Conservation (phyloP, 164 flowering plant species). For the Buxus sempervirens region DNA sequence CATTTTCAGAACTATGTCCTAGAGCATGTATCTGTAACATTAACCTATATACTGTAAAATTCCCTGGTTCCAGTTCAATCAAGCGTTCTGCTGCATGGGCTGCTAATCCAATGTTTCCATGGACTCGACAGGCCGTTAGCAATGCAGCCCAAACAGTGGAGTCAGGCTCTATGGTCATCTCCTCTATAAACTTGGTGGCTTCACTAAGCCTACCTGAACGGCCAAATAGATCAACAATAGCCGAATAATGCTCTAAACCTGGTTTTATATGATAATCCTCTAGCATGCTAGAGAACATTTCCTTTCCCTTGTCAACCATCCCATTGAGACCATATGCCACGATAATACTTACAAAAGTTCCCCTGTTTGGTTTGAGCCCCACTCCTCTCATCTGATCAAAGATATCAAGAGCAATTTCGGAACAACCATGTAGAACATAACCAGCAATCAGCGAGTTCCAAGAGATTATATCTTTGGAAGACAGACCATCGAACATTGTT, state of each 20-base stretch:
- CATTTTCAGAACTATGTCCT: slow-evolving; percentile 22
- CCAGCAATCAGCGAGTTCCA: slow-evolving; percentile 52
- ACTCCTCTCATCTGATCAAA: slow-evolving; percentile 39
- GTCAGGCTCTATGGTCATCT: slow-evolving; percentile 42
- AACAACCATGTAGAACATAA: slow-evolving; percentile 48
- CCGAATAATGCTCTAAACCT: slow-evolving; percentile 46
- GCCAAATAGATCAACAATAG: slow-evolving; percentile 54
- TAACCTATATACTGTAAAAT: slow-evolving; percentile 16
- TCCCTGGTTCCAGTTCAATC: slow-evolving; percentile 43
- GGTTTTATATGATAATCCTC: slow-evolving; percentile 43
- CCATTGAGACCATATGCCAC: slow-evolving; percentile 39
- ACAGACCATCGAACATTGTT: slow-evolving; percentile 39
- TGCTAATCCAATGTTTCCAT: slow-evolving; percentile 37
- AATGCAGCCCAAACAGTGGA: slow-evolving; percentile 41
- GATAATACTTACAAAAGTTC: slow-evolving; percentile 41
- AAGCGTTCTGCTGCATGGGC: slow-evolving; percentile 35
- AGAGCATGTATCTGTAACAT: slow-evolving; percentile 28
- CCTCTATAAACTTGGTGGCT: slow-evolving; percentile 39
- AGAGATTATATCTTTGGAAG: slow-evolving; percentile 40
- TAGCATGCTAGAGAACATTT: slow-evolving; percentile 33
- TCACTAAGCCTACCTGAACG: slow-evolving; percentile 51
- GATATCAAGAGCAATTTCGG: slow-evolving; percentile 39
- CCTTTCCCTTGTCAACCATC: slow-evolving; percentile 47
- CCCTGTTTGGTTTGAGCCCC: slow-evolving; percentile 43
- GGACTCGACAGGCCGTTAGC: slow-evolving; percentile 41